Conservation (phyloP, 179 eudicot species). For the Beta corolliflora region DNA sequence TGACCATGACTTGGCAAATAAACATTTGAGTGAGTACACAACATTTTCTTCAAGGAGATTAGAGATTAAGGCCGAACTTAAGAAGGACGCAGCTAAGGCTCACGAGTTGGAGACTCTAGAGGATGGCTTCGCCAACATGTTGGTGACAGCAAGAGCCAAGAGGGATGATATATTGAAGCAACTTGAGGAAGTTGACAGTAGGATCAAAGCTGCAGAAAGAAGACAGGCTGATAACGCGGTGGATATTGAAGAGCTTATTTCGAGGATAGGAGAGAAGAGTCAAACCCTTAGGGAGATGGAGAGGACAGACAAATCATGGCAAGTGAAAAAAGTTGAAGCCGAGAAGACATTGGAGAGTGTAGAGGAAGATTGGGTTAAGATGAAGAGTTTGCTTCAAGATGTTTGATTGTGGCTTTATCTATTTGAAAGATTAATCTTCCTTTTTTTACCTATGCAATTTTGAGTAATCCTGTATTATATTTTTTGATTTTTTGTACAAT, state of each 20-base stretch:
- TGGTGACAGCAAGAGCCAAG: conserved; percentile 31
- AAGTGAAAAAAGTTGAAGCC: conserved; percentile 31
- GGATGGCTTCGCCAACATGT: conserved; percentile 27
- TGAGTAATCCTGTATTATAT: neutral
- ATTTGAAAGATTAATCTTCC: neutral
- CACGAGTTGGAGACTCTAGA: conserved; percentile 41
- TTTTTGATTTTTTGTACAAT: neutral
- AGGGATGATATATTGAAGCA: conserved; percentile 39
- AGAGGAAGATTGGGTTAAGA: conserved; percentile 37
- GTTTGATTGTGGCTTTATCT: conserved; percentile 22
- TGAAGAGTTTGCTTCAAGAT: conserved; percentile 29
- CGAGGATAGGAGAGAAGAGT: conserved; percentile 35
- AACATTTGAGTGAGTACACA: conserved; percentile 28
- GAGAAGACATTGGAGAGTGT: conserved; percentile 37
- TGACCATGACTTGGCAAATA: conserved; percentile 31
- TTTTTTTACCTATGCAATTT: neutral
- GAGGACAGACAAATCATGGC: conserved; percentile 31
- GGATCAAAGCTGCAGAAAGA: conserved; percentile 36
- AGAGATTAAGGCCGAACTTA: conserved; percentile 33
- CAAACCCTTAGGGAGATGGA: conserved; percentile 43
- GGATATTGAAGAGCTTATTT: conserved; percentile 38
- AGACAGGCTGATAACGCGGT: conserved; percentile 28
- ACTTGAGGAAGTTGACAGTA: conserved; percentile 40
- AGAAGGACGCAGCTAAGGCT: conserved; percentile 38
- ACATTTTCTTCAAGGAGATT: conserved; percentile 20